Base-by-base conservation (phyloP, 805 yeast genomes). In the Candida morakotiae region DNA sequence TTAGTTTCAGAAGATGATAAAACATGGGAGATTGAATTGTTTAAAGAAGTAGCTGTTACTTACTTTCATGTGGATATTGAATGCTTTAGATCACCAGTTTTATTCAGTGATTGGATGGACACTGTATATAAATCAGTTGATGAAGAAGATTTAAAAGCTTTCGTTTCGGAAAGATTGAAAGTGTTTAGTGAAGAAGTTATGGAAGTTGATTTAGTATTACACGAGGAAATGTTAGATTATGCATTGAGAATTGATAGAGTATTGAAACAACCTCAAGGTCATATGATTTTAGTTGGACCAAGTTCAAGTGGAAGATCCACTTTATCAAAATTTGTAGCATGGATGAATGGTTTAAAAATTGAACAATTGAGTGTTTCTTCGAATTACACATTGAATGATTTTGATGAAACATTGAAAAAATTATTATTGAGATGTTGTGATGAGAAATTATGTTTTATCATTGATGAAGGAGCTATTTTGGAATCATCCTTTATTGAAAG, bases 241-340 rank as follows among this genome's bases (percentile, higher is more conserved):
- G 70, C 83, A 16, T 60, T 91, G 19, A 60, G 95, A 41, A 77
- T 89, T 33, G 96, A 89, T 49, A 63, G 98, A 39, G 91, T 87
- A 0, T 56, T 91, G 34, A 72, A 80, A 37, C 95, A 87, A 50
- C 80, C 82, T 0, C 97, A 89, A 51, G 98, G 98, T 0, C 98
- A 91, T 56, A 58, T 86, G 68, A 85, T 91, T 45, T 55, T 91
- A 27, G 83, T 86, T 15, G 98, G 97, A 0, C 77, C 86, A 1
- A 73, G 87, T 37, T 75, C 94, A 1, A 77, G 88, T 46, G 97
- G 97, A 1, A 86, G 85, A 55, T 73, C 87, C 0, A 81, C 89
- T 0, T 51, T 88, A 37, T 68, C 84, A 0, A 75, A 79, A 43
- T 91, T 91, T 69, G 96, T 86, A 4, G 79, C 95, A 0, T 91